phyloP scores from a whole-genome alignment of 2,329 filamentous ascomycete species.

The Dactylellina parvicollis region DNA sequence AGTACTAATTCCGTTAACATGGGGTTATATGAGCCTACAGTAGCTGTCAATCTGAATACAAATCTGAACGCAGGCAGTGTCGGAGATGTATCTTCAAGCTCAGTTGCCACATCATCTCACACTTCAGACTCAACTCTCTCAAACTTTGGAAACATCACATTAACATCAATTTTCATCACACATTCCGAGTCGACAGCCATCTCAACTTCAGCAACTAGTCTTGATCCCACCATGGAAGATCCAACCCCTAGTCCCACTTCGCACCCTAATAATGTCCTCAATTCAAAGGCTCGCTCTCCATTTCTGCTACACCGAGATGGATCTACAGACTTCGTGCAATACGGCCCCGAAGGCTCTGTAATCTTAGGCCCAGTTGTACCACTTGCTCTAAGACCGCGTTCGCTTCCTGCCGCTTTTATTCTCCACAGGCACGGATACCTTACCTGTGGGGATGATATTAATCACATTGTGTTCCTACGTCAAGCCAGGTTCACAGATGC shows the following conservation, averaged over 20 bases:
- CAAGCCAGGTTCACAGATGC: background rate
- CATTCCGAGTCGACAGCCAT: background rate
- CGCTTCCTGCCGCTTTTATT: conserved; percentile 8
- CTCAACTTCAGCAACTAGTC: background rate
- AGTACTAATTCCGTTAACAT: background rate
- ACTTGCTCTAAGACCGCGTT: background rate
- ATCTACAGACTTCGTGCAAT: conserved; percentile 21
- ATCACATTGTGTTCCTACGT: conserved; percentile 34
- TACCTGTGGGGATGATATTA: conserved; percentile 8
- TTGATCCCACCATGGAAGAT: too few species aligned
- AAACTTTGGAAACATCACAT: background rate
- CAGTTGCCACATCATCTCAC: background rate
- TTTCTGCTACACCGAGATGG: conserved; percentile 26
- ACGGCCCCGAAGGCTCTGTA: conserved; percentile 10
- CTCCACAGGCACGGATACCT: conserved; percentile 34
- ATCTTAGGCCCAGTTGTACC: conserved; percentile 15
- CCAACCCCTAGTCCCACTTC: background rate
- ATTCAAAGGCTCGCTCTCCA: background rate
- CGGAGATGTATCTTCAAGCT: background rate
- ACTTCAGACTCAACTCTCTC: background rate
- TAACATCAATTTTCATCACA: background rate
- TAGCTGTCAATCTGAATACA: background rate
- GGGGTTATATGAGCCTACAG: background rate
- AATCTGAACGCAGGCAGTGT: background rate
- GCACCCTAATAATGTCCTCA: background rate